phyloP scores from a whole-genome alignment of 2,329 filamentous ascomycete genomes.

The Allantophomopsis cytisporea region DNA sequence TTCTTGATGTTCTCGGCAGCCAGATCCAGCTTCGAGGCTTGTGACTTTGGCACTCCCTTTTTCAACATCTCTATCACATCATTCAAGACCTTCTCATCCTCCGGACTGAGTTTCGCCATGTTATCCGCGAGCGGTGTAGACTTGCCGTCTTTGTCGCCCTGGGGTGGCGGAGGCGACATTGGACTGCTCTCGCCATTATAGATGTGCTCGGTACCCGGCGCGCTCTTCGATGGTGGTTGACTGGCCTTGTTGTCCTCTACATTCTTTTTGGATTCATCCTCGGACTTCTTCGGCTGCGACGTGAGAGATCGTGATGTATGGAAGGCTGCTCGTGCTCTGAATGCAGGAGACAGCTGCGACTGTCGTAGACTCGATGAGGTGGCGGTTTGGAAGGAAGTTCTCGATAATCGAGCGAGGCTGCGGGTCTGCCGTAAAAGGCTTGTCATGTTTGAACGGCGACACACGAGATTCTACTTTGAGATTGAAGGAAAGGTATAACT shows the following conservation, averaged over 20 bases:
- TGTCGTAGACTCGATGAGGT: conserved; percentile 30
- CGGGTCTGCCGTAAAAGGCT: conserved; percentile 52
- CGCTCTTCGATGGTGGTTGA: conserved; percentile 12
- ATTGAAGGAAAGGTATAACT: no score
- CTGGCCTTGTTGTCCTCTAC: conserved; percentile 19
- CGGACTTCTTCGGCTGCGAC: conserved; percentile 9
- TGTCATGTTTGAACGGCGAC: conserved; percentile 38
- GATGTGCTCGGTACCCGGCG: conserved; percentile 28
- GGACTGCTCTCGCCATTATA: conserved; percentile 25
- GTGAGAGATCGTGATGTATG: conserved; percentile 11
- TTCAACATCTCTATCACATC: conserved; percentile 40
- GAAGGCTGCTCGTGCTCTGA: conserved; percentile 18
- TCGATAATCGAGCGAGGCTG: conserved; percentile 49
- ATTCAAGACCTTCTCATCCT: conserved; percentile 44
- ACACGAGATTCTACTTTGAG: no score
- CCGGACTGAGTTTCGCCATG: conserved; percentile 27
- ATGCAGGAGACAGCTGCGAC: conserved; percentile 23
- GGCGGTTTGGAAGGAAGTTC: conserved; percentile 37
- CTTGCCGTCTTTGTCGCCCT: conserved; percentile 20
- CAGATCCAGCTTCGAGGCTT: conserved; percentile 43
- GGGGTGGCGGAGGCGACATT: conserved; percentile 17
- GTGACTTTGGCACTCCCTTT: conserved; percentile 44
- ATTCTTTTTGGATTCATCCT: conserved; percentile 10
- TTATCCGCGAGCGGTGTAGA: conserved; percentile 11
- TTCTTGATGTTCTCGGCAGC: conserved; percentile 49